A percentile compares a stretch with the other conserved stretches of the same genome.
These are phyloP conservation scores for Arthroderma uncinatum DNA, from an alignment of 2,329 filamentous ascomycete species.

Conservation along the genomic window DNA sequence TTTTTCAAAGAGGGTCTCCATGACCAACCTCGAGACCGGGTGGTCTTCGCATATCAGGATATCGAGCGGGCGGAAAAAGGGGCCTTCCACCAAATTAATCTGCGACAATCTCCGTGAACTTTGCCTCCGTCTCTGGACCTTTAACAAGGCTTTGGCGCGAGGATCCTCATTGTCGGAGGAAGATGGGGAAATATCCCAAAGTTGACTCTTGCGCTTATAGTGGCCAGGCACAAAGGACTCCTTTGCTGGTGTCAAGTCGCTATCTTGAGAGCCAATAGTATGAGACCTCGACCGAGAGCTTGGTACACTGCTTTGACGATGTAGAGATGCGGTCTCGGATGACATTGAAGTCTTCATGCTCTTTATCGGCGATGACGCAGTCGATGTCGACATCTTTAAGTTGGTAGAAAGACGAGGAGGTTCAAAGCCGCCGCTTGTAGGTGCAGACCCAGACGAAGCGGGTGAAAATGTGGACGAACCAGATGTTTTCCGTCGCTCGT, in stretches of 20 bases:
- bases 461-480: conserved; percentile 78
- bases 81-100: conserved; percentile 72
- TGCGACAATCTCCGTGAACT: conserved; percentile 90
- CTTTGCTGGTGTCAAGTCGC: conserved; percentile 61
- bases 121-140: conserved; percentile 87
- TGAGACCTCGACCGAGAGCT: conserved; percentile 65
- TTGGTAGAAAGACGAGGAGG: conserved; percentile 49
- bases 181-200: conserved; percentile 92
- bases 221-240: conserved; percentile 54
- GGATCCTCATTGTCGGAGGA: conserved; percentile 96
- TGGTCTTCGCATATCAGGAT: conserved; percentile 96
- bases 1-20: conserved; percentile 95
- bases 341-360: conserved; percentile 31
- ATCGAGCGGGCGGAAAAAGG: conserved; percentile 80
- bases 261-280: conserved; percentile 89
- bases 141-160: conserved; percentile 76
- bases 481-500: conserved; percentile 82
- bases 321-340: conserved; percentile 45
- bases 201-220: conserved; percentile 82
- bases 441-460: conserved; percentile 24
- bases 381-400: conserved; percentile 40
- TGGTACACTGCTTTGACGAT: conserved; percentile 53
- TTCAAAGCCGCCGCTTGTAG: conserved; percentile 54
- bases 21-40: conserved; percentile 92
- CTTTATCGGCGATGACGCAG: conserved; percentile 45